A percentile compares a stretch with the other conserved stretches of the same genome.
Evolutionary conservation across 345 rosid species (phyloP).

Genomic region (Noccaea bulbosa): DNA sequence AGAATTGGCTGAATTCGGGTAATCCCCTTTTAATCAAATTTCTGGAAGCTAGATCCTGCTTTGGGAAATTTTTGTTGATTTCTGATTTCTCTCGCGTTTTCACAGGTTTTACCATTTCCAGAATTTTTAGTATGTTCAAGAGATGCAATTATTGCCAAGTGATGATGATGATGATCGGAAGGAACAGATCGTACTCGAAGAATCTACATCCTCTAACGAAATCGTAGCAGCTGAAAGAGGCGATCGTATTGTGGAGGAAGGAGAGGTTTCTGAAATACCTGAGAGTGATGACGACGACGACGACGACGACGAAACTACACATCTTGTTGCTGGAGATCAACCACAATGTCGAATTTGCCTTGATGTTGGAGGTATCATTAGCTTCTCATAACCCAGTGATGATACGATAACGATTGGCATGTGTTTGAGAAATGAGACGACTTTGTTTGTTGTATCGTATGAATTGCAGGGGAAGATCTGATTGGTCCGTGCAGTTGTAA

Average conservation of each 20-base stretch:
- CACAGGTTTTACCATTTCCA: conserved; percentile 24
- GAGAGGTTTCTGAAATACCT: conserved; percentile 56
- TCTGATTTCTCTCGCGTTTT: neutral
- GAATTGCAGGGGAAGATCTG: conserved; percentile 79
- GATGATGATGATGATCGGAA: conserved; percentile 68
- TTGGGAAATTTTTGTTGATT: neutral
- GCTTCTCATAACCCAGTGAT: neutral
- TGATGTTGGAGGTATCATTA: conserved; percentile 75
- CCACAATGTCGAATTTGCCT: conserved; percentile 96
- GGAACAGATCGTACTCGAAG: conserved; percentile 68
- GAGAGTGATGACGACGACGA: conserved; percentile 44
- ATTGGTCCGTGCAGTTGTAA: conserved; percentile 97
- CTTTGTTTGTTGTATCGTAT: conserved; percentile 21
- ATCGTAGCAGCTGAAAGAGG: conserved; percentile 58
- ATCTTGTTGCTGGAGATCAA: conserved; percentile 72
- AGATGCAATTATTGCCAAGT: conserved; percentile 84
- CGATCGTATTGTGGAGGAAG: conserved; percentile 47
- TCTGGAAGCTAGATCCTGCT: neutral
- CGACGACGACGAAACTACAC: conserved; percentile 62
- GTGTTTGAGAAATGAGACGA: conserved; percentile 7
- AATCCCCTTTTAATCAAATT: neutral
- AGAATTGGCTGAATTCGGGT: conserved; percentile 36
- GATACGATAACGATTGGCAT: neutral
- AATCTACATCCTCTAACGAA: conserved; percentile 63
- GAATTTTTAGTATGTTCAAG: conserved; percentile 49